phyloP scores from a whole-genome alignment of 257 asterid genomes.

The Solanum pinnatisectum region DNA sequence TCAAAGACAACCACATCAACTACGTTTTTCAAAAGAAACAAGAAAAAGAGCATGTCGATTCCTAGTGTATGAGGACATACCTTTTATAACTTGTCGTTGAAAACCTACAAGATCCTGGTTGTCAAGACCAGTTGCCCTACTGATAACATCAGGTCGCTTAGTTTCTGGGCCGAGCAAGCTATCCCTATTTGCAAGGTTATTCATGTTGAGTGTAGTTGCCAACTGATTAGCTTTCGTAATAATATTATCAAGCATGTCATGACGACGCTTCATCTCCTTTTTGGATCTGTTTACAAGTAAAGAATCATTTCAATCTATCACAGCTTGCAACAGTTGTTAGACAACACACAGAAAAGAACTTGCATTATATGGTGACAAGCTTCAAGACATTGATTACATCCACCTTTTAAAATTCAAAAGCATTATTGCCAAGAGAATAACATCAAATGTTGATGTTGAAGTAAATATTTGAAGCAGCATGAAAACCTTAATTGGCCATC shows the following conservation, averaged over 20 bases:
- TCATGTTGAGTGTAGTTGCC: conserved; percentile 20
- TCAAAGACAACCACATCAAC: background rate
- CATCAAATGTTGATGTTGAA: background rate
- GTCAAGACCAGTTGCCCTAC: conserved; percentile 13
- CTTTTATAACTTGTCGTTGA: conserved; percentile 18
- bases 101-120: conserved; percentile 16
- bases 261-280: conserved; percentile 18
- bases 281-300: conserved; percentile 6
- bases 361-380: background rate
- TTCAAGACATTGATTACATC: background rate
- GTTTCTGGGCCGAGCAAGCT: conserved; percentile 20
- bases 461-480: background rate
- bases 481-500: background rate
- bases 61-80: conserved; percentile 1
- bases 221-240: conserved; percentile 11
- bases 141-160: conserved; percentile 12
- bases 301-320: background rate
- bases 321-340: background rate
- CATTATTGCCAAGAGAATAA: background rate
- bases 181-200: conserved; percentile 11
- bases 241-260: conserved; percentile 10
- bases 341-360: background rate
- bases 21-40: background rate
- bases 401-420: background rate
- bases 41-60: background rate